These are phyloP conservation scores for Mycosphaerelloides madeirae DNA, from an alignment of 2,329 filamentous ascomycete genomes.

Conservation along the genomic window DNA sequence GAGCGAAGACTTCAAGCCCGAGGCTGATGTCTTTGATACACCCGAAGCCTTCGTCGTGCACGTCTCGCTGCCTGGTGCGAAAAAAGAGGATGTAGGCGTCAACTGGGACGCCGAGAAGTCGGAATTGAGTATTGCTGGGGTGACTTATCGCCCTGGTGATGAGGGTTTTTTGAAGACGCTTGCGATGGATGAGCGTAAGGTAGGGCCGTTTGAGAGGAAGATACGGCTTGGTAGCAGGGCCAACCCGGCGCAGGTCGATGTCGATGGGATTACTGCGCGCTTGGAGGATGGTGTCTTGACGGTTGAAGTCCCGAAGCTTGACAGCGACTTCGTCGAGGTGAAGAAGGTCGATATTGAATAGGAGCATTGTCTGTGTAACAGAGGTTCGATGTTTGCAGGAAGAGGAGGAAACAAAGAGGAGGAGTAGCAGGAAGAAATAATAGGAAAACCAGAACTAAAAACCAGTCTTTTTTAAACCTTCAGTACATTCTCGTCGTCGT, in stretches of 20 bases:
- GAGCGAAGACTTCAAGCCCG: slow-evolving; percentile 52
- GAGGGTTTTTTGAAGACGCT: slow-evolving; percentile 66
- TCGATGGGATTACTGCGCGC: slow-evolving; percentile 64
- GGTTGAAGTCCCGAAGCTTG: slow-evolving; percentile 70
- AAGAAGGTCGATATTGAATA: slow-evolving; percentile 51
- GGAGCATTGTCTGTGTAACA: not conserved
- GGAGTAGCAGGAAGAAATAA: slow-evolving; percentile 2
- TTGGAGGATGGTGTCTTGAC: slow-evolving; percentile 73
- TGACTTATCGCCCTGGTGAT: slow-evolving; percentile 66
- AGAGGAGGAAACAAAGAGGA: not conserved
- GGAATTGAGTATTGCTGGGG: slow-evolving; percentile 63
- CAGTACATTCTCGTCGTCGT: too few species aligned
- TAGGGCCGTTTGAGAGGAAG: slow-evolving; percentile 69
- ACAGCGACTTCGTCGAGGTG: slow-evolving; percentile 57
- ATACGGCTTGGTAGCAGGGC: slow-evolving; percentile 55
- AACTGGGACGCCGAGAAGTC: slow-evolving; percentile 68
- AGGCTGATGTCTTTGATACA: slow-evolving; percentile 72
- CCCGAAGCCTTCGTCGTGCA: slow-evolving; percentile 63
- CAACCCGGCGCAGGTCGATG: slow-evolving; percentile 60
- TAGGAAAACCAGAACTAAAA: not conserved
- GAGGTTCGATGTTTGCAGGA: not conserved
- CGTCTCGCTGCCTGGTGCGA: slow-evolving; percentile 68
- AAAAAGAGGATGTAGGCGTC: slow-evolving; percentile 72
- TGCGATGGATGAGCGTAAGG: slow-evolving; percentile 60
- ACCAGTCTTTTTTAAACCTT: not conserved